phyloP scores from a whole-genome alignment of 306 rosid genomes.

The Leucaena leucocephala region DNA sequence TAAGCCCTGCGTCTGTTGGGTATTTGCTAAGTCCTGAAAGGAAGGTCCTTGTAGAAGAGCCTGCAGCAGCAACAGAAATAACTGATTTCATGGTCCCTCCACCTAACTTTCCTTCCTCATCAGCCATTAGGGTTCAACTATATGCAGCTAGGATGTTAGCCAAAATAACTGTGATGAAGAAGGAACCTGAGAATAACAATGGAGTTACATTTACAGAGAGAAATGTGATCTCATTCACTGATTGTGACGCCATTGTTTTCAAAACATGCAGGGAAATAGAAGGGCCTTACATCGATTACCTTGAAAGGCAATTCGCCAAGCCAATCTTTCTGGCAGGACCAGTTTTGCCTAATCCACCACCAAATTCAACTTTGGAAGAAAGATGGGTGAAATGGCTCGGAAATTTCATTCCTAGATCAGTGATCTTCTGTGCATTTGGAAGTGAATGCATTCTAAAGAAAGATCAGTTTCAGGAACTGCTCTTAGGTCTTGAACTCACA shows the following conservation, averaged over 20 bases:
- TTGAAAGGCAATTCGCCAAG: constrained; percentile 45
- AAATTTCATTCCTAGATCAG: constrained; percentile 36
- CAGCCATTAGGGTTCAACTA: constrained; percentile 47
- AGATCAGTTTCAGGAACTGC: constrained; percentile 53
- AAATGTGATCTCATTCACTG: constrained; percentile 21
- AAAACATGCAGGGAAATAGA: constrained; percentile 61
- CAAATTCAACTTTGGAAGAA: constrained; percentile 43
- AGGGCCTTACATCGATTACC: constrained; percentile 55
- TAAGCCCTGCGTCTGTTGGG: constrained; percentile 48
- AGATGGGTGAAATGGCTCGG: constrained; percentile 62
- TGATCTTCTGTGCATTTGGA: constrained; percentile 70
- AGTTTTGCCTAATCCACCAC: constrained; percentile 45
- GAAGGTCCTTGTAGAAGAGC: constrained; percentile 27
- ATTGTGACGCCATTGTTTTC: constrained; percentile 56
- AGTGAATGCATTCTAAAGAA: constrained; percentile 52
- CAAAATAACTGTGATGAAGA: neutral
- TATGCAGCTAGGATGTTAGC: constrained; percentile 45
- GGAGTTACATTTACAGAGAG: constrained; percentile 44
- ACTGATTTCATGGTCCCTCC: constrained; percentile 47
- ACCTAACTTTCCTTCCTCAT: constrained; percentile 49
- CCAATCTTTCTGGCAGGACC: constrained; percentile 61
- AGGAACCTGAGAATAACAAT: constrained; percentile 30
- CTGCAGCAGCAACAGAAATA: constrained; percentile 5
- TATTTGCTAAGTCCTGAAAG: constrained; percentile 49
- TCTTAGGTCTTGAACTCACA: constrained; percentile 68